phyloP scores from a whole-genome alignment of 495 filamentous ascomycete species.

The Penicillium mononematosum region DNA sequence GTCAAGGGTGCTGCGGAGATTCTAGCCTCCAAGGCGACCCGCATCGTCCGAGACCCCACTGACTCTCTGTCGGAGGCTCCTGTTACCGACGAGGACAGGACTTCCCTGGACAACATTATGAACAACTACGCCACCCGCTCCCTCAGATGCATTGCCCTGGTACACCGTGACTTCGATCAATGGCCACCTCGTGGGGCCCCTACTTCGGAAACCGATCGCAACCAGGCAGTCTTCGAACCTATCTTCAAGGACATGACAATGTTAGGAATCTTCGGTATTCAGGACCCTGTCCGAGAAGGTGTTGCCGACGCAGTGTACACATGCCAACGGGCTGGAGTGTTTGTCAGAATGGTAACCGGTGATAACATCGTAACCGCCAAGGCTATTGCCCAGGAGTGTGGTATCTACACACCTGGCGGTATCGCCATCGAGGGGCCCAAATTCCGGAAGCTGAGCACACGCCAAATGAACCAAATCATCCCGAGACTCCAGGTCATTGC shows the following conservation, averaged over 20 bases:
- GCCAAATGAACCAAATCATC: slow-evolving; percentile 67
- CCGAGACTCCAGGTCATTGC: slow-evolving; percentile 81
- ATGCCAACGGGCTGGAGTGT: slow-evolving; percentile 76
- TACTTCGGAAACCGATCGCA: slow-evolving; percentile 65
- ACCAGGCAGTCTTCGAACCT: slow-evolving; percentile 73
- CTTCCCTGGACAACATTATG: slow-evolving; percentile 65
- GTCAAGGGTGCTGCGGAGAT: slow-evolving; percentile 93
- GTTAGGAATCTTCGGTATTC: slow-evolving; percentile 78
- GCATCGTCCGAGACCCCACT: slow-evolving; percentile 70
- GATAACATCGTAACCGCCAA: slow-evolving; percentile 85
- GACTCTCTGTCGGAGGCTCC: slow-evolving; percentile 52
- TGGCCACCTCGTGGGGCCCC: slow-evolving; percentile 77
- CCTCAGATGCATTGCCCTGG: slow-evolving; percentile 79
- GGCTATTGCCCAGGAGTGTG: slow-evolving; percentile 81
- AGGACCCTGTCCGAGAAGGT: slow-evolving; percentile 78
- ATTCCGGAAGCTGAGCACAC: slow-evolving; percentile 67
- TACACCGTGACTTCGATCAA: slow-evolving; percentile 83
- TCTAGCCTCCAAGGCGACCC: slow-evolving; percentile 67
- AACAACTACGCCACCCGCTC: slow-evolving; percentile 76
- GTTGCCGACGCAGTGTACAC: slow-evolving; percentile 73
- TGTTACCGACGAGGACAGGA: slow-evolving; percentile 57
- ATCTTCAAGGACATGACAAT: slow-evolving; percentile 78
- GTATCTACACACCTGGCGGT: slow-evolving; percentile 73
- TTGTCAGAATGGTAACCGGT: slow-evolving; percentile 88
- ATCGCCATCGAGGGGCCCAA: slow-evolving; percentile 79